phyloP scores from a whole-genome alignment of 805 yeast genomes.

The Kodamaea laetipori region DNA sequence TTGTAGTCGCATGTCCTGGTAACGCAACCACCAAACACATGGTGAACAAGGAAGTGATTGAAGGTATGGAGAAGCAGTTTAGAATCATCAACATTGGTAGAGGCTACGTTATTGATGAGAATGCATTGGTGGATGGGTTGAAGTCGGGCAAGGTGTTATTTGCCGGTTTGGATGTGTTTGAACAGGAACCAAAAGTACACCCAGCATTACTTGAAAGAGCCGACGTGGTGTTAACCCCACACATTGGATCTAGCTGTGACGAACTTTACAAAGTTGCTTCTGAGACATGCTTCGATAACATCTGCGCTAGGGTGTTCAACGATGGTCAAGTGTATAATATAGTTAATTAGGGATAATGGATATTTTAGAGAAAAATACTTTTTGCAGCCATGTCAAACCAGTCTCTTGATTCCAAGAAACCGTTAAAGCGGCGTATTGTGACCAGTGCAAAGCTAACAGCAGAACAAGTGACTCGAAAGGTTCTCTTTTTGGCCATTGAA shows the following conservation, averaged over 20 bases:
- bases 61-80: conserved; percentile 20
- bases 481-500: conserved; percentile 22
- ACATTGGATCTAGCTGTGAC: conserved; percentile 26
- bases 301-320: conserved; percentile 6
- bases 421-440: background rate
- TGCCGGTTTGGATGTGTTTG: conserved; percentile 32
- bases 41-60: conserved; percentile 19
- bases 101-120: conserved; percentile 27
- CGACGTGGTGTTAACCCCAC: conserved; percentile 31
- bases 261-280: conserved; percentile 16
- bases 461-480: conserved; percentile 7
- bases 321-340: background rate
- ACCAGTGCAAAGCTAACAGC: conserved; percentile 6
- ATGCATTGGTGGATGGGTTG: conserved; percentile 27
- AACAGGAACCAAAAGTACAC: conserved; percentile 24
- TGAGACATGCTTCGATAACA: conserved; percentile 18
- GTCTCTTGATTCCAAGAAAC: conserved; percentile 1
- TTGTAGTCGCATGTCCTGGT: conserved; percentile 30
- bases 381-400: conserved; percentile 5
- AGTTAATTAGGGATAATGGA: background rate
- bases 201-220: conserved; percentile 24
- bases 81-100: conserved; percentile 30
- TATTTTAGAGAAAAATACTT: background rate
- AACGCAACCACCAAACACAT: conserved; percentile 24
- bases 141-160: conserved; percentile 26